phyloP scores from a whole-genome alignment of 768 basidiomycete genomes.

The Boletus patriciae region DNA sequence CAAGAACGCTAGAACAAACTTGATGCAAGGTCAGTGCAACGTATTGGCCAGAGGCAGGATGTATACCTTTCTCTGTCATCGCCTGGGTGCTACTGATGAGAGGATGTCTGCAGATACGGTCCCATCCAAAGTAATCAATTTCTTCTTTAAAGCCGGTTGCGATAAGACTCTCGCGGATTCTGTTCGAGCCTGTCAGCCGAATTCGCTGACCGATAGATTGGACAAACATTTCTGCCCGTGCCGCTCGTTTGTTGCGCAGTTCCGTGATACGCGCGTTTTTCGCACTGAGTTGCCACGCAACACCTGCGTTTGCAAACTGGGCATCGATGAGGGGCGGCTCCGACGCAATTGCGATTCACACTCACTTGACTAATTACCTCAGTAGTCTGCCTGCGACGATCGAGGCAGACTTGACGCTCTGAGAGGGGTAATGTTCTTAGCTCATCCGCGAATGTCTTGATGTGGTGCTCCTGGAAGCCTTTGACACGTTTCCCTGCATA shows the following conservation, averaged over 20 bases:
- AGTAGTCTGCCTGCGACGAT: slow-evolving; percentile 13
- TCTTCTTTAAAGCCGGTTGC: slow-evolving; percentile 26
- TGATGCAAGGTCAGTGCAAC: slow-evolving; percentile 8
- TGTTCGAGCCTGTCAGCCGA: slow-evolving; percentile 9
- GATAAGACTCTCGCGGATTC: slow-evolving; percentile 21
- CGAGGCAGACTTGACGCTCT: slow-evolving; percentile 22
- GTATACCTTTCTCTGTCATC: slow-evolving; percentile 24
- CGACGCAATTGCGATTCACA: background rate
- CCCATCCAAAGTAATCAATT: slow-evolving; percentile 32
- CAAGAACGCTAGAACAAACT: slow-evolving; percentile 19
- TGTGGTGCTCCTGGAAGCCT: slow-evolving; percentile 23
- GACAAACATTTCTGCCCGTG: slow-evolving; percentile 29
- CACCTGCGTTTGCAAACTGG: slow-evolving; percentile 28
- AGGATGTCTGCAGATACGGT: slow-evolving; percentile 31
- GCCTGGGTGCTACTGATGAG: slow-evolving; percentile 27
- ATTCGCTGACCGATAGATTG: background rate
- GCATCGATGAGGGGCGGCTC: slow-evolving; percentile 8
- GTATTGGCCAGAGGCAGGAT: background rate
- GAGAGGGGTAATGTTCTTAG: slow-evolving; percentile 11
- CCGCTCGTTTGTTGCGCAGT: slow-evolving; percentile 26
- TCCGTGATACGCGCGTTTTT: slow-evolving; percentile 20
- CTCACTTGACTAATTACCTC: slow-evolving; percentile 15
- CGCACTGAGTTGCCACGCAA: slow-evolving; percentile 25
- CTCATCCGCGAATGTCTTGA: slow-evolving; percentile 18
- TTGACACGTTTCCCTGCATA: slow-evolving; percentile 16